Conservation (phyloP, 1,139 yeast species). For the Debaryomycetaceae sp. region DNA sequence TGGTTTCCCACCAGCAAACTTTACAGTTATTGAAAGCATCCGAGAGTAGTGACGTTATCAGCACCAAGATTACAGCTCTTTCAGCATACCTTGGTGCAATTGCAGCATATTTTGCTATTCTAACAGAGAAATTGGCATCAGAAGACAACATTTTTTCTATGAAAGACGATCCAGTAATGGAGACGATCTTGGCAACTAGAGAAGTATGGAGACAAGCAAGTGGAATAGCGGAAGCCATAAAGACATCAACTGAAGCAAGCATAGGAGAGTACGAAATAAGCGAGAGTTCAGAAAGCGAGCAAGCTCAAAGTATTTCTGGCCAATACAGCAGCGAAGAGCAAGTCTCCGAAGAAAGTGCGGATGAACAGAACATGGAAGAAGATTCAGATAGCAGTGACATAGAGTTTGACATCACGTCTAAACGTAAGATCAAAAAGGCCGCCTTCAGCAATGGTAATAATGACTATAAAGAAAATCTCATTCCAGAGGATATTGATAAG, state of each 20-base stretch:
- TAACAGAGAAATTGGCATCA: constrained; percentile 52
- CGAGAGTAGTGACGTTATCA: constrained; percentile 29
- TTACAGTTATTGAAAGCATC: constrained; percentile 30
- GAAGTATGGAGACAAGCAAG: constrained; percentile 89
- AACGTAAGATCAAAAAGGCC: constrained; percentile 42
- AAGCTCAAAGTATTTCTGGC: constrained; percentile 23
- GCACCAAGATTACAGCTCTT: constrained; percentile 64
- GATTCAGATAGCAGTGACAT: constrained; percentile 21
- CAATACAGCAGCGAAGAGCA: constrained; percentile 20
- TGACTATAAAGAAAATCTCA: constrained; percentile 63
- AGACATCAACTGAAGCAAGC: constrained; percentile 8
- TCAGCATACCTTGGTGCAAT: constrained; percentile 75
- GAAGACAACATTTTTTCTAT: constrained; percentile 58
- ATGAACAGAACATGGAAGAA: constrained; percentile 14
- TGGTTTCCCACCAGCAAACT: constrained; percentile 42
- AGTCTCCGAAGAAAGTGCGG: constrained; percentile 14
- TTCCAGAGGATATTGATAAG: constrained; percentile 70
- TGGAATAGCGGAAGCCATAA: constrained; percentile 34
- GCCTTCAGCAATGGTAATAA: constrained; percentile 20
- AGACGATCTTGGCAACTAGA: constrained; percentile 70
- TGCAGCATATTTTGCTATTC: constrained; percentile 70
- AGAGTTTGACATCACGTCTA: constrained; percentile 47
- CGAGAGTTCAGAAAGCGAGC: constrained; percentile 19
- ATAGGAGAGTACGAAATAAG: constrained; percentile 15
- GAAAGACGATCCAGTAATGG: constrained; percentile 90